Base-by-base conservation (phyloP, 1,284 basidiomycete species). In the Ustilago hordei region DNA sequence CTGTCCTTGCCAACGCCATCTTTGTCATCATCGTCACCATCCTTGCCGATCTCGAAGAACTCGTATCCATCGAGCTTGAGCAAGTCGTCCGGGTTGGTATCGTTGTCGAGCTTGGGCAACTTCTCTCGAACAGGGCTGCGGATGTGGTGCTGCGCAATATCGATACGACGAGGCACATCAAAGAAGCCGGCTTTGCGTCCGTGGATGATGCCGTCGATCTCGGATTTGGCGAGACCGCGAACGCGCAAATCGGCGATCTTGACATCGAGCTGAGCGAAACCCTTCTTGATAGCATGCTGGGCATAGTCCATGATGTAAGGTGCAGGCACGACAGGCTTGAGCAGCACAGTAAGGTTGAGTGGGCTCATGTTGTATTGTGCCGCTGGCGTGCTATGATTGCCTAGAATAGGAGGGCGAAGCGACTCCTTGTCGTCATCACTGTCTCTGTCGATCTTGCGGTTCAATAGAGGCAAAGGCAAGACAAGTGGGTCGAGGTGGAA, bases 401-500 rank as follows among this genome's bases (percentile, higher is more conserved):
- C 73, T 8, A 78, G 62, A 48, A 76, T 75, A 7, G 78, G 75
- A 8, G 75, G 75, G 8, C 63, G 65, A 3, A 69, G 67, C 1
- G 64, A n/a, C 13, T 65, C 64, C 19, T 63, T 57, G 47, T 50
- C 50, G 32, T 64, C 59, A 17, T 77, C 57, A 39, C 43, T 45
- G 32, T 61, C 60, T 4, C 50, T 55, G 17, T 60, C 38, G 12
- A 70, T 57, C 55, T 66, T 73, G 55, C 68, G 65, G 31, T 72
- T 75, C 28, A 83, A 54, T 2, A 45, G 54, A n/a, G 82, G 81
- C 7, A 83, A 35, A n/a, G 81, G 82, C 17, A 83, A 47, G 31
- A 77, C 63, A n/a, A 83, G 68, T 13, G 82, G 79, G 48, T 83
- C 79, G 6, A 82, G 73, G 52, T 82, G 73, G 75, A 82, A 82